Conservation (phyloP, 768 basidiomycete genomes). For the Russula sp. region DNA sequence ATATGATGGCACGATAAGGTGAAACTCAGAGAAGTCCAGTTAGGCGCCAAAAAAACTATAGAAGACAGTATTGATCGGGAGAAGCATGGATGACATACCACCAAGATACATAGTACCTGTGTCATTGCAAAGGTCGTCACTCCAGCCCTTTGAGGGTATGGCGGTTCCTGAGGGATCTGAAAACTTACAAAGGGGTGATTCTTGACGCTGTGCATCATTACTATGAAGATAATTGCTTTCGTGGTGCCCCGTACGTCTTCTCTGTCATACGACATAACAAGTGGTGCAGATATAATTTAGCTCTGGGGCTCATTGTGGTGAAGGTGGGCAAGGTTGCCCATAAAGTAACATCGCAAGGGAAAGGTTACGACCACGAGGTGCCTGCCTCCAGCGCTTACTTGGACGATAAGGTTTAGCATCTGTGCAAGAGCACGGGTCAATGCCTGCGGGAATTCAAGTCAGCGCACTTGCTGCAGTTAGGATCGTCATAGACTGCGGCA, state of each 20-base stretch:
- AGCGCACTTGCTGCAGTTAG: not conserved
- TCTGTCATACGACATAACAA: too few relatives aligned
- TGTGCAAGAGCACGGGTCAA: not conserved
- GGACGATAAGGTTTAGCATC: too few relatives aligned
- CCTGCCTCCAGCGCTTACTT: too few relatives aligned
- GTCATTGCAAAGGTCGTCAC: conserved; percentile 98
- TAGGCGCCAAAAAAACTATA: conserved; percentile 42
- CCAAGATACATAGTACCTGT: conserved; percentile 98
- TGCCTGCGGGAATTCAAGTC: not conserved
- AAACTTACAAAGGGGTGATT: too few relatives aligned
- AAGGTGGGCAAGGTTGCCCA: too few relatives aligned
- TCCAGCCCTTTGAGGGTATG: conserved; percentile 93
- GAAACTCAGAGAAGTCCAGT: conserved; percentile 35
- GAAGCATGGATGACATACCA: conserved; percentile 52
- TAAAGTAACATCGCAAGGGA: too few relatives aligned
- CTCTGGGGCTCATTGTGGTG: too few relatives aligned
- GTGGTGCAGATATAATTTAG: too few relatives aligned
- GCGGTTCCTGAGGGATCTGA: conserved; percentile 55
- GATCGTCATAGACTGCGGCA: not conserved
- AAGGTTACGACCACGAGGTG: too few relatives aligned
- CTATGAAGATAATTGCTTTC: too few relatives aligned
- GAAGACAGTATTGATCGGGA: conserved; percentile 26
- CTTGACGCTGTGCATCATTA: too few relatives aligned
- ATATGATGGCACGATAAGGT: conserved; percentile 44
- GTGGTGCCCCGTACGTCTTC: too few relatives aligned